phyloP scores from a whole-genome alignment of 441 rosid genomes.

The Cnidoscolus chayamansa region DNA sequence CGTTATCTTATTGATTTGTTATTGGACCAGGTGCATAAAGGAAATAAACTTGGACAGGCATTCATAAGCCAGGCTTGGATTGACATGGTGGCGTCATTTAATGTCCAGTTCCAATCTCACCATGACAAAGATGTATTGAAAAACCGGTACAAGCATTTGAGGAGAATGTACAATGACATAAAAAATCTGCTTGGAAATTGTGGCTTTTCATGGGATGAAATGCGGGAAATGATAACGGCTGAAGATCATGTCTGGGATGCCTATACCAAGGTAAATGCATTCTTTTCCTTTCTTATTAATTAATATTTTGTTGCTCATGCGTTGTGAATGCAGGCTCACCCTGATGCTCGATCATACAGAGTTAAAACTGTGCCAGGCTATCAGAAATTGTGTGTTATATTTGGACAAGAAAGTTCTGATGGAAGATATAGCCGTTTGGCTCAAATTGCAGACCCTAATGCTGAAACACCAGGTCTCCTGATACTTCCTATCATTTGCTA shows the following conservation, averaged over 20 bases:
- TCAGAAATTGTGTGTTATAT: conserved; percentile 64
- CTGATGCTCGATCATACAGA: conserved; percentile 82
- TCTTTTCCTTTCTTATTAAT: conserved; percentile 10
- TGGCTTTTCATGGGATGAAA: conserved; percentile 84
- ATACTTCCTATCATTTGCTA: conserved; percentile 6
- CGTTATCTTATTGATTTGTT: conserved; percentile 69
- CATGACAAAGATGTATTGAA: conserved; percentile 76
- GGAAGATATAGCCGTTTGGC: conserved; percentile 73
- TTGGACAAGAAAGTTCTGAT: conserved; percentile 58
- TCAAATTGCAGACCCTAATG: conserved; percentile 39
- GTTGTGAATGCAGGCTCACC: conserved; percentile 57
- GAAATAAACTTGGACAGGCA: conserved; percentile 83
- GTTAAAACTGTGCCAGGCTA: conserved; percentile 81
- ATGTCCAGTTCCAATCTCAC: conserved; percentile 55
- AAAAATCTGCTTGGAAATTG: conserved; percentile 57
- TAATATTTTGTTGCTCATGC: conserved; percentile 25
- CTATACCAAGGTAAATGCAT: conserved; percentile 50
- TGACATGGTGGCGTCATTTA: conserved; percentile 60
- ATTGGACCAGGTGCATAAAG: conserved; percentile 66
- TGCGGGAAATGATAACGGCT: conserved; percentile 73
- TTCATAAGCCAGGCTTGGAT: conserved; percentile 79
- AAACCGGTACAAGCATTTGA: conserved; percentile 79
- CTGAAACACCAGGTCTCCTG: conserved; percentile 34
- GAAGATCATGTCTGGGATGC: conserved; percentile 70
- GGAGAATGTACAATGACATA: conserved; percentile 70